Conservation (phyloP, 345 rosid genomes). For the Citrus medica region DNA sequence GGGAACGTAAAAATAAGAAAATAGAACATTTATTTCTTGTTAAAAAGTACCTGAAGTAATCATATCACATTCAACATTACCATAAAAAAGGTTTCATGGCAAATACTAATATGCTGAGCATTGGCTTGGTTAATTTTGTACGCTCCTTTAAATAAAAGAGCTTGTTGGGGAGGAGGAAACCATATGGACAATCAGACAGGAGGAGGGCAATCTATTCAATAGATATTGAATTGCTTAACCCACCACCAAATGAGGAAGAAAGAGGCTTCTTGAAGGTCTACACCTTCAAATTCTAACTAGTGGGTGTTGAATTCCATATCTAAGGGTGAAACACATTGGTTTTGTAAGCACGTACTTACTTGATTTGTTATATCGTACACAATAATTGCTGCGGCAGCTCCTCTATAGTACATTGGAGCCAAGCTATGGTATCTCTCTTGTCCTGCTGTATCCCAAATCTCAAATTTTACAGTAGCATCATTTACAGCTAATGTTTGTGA, state of each 20-base stretch:
- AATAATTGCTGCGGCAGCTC: slow-evolving; percentile 93
- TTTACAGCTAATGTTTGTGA: slow-evolving; percentile 93
- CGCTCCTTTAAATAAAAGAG: neutral
- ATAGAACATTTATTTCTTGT: neutral
- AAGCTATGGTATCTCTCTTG: slow-evolving; percentile 97
- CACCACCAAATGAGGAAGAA: neutral
- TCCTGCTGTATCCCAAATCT: slow-evolving; percentile 99
- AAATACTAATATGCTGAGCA: neutral
- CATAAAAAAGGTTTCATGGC: neutral
- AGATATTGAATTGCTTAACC: neutral
- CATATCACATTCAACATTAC: neutral
- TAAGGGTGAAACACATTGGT: neutral
- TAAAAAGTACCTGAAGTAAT: neutral
- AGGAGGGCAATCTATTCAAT: neutral
- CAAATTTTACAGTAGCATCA: slow-evolving; percentile 92
- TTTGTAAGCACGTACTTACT: slow-evolving; percentile 30
- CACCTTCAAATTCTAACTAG: neutral
- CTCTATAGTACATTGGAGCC: slow-evolving; percentile 98
- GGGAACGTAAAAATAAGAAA: neutral
- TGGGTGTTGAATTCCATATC: neutral
- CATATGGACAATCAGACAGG: neutral
- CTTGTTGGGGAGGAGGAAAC: neutral
- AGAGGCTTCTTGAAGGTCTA: neutral
- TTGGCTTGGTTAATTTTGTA: neutral
- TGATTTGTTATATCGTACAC: slow-evolving; percentile 88